Conservation (phyloP, 805 yeast species). For the Zygoascus bituminiphila region DNA sequence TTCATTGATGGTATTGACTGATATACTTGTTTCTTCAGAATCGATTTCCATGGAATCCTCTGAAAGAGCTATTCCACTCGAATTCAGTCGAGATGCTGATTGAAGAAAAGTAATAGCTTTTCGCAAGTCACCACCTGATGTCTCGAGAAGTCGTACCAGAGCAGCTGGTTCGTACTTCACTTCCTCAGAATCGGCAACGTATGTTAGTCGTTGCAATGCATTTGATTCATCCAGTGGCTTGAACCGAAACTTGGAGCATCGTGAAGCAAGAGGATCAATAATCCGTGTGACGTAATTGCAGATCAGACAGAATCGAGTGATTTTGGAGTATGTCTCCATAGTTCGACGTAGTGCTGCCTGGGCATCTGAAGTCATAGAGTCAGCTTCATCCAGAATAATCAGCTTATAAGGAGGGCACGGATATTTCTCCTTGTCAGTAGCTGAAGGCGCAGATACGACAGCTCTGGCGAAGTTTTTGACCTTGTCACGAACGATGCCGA, state of each 20-base stretch:
- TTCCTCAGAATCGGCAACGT: constrained; percentile 48
- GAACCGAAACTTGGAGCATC: constrained; percentile 94
- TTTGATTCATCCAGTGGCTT: constrained; percentile 61
- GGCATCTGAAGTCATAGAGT: constrained; percentile 81
- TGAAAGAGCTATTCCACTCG: constrained; percentile 1
- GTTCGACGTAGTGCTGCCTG: constrained; percentile 94
- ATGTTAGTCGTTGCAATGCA: constrained; percentile 60
- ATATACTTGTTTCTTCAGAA: constrained; percentile 28
- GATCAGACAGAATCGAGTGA: constrained; percentile 87
- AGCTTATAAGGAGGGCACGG: constrained; percentile 97
- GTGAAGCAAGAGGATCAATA: constrained; percentile 91
- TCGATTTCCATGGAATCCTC: constrained; percentile 29
- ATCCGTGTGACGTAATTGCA: constrained; percentile 96
- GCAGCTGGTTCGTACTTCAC: constrained; percentile 40
- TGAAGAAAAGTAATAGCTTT: constrained; percentile 87
- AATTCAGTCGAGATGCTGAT: constrained; percentile 56
- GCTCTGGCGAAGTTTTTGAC: constrained; percentile 90
- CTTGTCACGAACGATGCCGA: constrained; percentile 94
- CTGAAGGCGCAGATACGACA: constrained; percentile 71
- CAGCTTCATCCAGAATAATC: constrained; percentile 88
- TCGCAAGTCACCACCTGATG: constrained; percentile 85
- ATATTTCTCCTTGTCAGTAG: constrained; percentile 58
- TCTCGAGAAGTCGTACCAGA: constrained; percentile 53
- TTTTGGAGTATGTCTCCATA: constrained; percentile 70
- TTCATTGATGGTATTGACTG: constrained; percentile 47